Evolutionary conservation across 2,329 filamentous ascomycete genomes (phyloP), one percentile per base, ranked within the genome.

Genomic region (Trichoderma oligosporum): DNA sequence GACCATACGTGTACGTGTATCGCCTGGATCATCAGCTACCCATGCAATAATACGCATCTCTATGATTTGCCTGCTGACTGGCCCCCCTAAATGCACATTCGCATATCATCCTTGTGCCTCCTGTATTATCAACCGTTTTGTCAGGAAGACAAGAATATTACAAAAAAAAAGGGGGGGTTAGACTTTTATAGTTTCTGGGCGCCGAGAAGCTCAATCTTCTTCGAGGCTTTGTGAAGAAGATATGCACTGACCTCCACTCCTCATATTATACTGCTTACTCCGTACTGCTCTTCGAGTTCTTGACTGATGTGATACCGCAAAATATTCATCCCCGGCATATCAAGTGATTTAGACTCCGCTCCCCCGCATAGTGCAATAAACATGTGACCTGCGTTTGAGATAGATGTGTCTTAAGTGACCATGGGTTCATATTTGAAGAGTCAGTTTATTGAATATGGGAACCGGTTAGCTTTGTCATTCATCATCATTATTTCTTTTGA

Each of bases 341-440:
- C 31, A 24, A 11, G 9, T 42, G 24, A 31, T 11, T 6, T 31
- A 11, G 53, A 35, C n/a, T 56, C 53, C 53, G 53, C 53, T 56
- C 45, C 9, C 53, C 53, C 53, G 53, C 53, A 56, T 56, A 31
- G 24, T 22, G 7, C 18, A 8, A 4, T 9, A 22, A 56, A n/a
- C 53, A 56, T 56, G 53, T 56, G 53, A 56, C 53, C 25, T 31
- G 36, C 18, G n/a, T 6, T 8, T 35, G 44, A 41, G 29, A 12
- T 27, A 42, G n/a, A 5, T n/a, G 12, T 39, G 46, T 56, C 33
- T 41, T 55, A 31, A 45, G 35, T 48, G 45, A 38, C 27, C 18
- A 53, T 42, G 4, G 39, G 24, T 29, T 42, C 48, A 38, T 16
- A 38, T 25, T 44, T 45, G 18, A 11, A 39, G 25, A 18, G 27